Conservation (phyloP, 1,284 basidiomycete species). For the Trichosporon sp. region DNA sequence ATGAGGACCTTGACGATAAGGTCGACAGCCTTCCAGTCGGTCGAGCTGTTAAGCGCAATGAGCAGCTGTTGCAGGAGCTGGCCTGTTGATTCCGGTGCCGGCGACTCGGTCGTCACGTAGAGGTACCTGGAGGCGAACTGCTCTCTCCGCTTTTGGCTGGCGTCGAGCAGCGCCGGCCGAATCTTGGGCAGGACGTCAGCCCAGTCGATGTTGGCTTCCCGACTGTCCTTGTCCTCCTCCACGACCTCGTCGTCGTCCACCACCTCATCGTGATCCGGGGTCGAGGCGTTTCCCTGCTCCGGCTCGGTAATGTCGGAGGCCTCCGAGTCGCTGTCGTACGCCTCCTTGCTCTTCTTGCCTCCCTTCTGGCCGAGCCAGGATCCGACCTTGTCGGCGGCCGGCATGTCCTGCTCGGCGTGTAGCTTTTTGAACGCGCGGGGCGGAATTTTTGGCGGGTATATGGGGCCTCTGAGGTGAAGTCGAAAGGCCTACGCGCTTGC, state of each 20-base stretch:
- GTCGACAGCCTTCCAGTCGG: constrained; percentile 31
- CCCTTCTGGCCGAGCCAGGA: constrained; percentile 41
- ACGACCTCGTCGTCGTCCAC: constrained; percentile 28
- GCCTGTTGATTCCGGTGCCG: constrained; percentile 7
- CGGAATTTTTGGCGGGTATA: constrained; percentile 14
- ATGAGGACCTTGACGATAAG: constrained; percentile 31
- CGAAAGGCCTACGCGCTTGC: not conserved
- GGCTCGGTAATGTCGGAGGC: constrained; percentile 12
- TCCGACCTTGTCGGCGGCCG: constrained; percentile 45
- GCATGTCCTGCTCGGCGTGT: constrained; percentile 39
- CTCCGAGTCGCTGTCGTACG: constrained; percentile 40
- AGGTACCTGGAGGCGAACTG: constrained; percentile 36
- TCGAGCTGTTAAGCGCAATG: constrained; percentile 23
- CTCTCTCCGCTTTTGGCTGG: constrained; percentile 35
- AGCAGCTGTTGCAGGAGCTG: constrained; percentile 20
- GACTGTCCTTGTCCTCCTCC: constrained; percentile 23
- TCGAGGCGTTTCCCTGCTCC: constrained; percentile 1
- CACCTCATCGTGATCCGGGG: constrained; percentile 10
- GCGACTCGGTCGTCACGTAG: constrained; percentile 31
- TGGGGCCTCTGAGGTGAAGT: not conserved
- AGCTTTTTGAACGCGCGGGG: constrained; percentile 35
- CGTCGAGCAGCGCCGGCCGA: constrained; percentile 29
- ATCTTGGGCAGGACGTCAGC: constrained; percentile 31
- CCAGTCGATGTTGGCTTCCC: constrained; percentile 38
- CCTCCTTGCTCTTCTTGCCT: constrained; percentile 22